phyloP scores from a whole-genome alignment of 805 yeast species.

The Yarrowia sp. region DNA sequence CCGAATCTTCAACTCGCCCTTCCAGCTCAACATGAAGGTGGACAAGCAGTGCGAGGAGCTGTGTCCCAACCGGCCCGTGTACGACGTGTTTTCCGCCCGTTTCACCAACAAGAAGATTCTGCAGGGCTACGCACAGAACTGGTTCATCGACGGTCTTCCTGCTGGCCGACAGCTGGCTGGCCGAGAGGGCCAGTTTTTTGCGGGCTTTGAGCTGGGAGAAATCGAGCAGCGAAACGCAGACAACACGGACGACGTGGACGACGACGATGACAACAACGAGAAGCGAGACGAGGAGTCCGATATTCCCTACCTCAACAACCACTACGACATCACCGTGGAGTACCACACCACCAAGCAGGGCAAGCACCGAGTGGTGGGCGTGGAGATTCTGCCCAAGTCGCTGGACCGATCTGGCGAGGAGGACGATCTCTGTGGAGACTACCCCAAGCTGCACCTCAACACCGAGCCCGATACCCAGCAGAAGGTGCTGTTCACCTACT shows the following conservation, averaged over 20 bases:
- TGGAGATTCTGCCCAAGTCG: constrained; percentile 75
- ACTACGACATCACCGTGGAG: constrained; percentile 78
- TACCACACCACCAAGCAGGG: constrained; percentile 77
- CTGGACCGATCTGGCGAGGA: constrained; percentile 51
- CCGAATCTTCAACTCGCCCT: constrained; percentile 92
- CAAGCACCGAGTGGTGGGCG: constrained; percentile 89
- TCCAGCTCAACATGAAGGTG: constrained; percentile 77
- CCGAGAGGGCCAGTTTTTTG: constrained; percentile 64
- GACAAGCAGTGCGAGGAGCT: constrained; percentile 70
- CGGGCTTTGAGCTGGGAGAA: constrained; percentile 80
- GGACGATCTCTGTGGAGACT: constrained; percentile 45
- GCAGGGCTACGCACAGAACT: constrained; percentile 85
- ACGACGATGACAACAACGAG: constrained; percentile 46
- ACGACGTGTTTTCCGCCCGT: constrained; percentile 68
- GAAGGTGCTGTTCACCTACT: constrained; percentile 80
- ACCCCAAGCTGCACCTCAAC: constrained; percentile 42
- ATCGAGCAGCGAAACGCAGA: constrained; percentile 48
- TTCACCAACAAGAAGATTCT: constrained; percentile 81
- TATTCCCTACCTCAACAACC: constrained; percentile 74
- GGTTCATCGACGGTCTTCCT: constrained; percentile 95
- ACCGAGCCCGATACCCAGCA: constrained; percentile 61
- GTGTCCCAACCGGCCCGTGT: constrained; percentile 59
- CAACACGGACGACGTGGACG: constrained; percentile 64
- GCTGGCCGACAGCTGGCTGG: constrained; percentile 66
- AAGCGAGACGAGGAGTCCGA: constrained; percentile 44